A percentile compares a stretch with the other conserved stretches of the same genome.
Evolutionary conservation across 768 basidiomycete genomes (phyloP).

Genomic region (button mushroom (Agaricus bisporus)): DNA sequence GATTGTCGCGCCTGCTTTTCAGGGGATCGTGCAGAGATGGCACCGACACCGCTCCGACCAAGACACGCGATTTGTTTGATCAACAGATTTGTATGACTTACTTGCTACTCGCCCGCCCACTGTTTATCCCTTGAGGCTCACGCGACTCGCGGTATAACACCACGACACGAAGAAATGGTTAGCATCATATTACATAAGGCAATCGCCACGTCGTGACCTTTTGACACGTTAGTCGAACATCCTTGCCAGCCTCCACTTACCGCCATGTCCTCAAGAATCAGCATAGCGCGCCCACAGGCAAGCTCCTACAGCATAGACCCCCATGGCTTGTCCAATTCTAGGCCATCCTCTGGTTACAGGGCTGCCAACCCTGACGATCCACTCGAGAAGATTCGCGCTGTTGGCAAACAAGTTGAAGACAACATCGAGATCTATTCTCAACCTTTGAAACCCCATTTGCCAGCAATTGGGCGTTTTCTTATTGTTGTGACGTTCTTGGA

Average conservation of each 20-base stretch:
- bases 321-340: slow-evolving; percentile 73
- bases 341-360: slow-evolving; percentile 65
- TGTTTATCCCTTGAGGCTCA: too few species aligned
- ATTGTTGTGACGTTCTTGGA: slow-evolving; percentile 99
- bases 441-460: slow-evolving; percentile 90
- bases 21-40: too few species aligned
- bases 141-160: neutral
- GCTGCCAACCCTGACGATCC: slow-evolving; percentile 81
- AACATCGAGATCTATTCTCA: slow-evolving; percentile 88
- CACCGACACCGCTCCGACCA: too few species aligned
- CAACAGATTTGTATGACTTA: too few species aligned
- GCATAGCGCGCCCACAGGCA: slow-evolving; percentile 66
- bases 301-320: slow-evolving; percentile 64
- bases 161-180: neutral
- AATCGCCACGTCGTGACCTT: slow-evolving; percentile 42
- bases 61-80: too few species aligned
- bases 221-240: slow-evolving; percentile 33
- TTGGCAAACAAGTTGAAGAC: slow-evolving; percentile 82
- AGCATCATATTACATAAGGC: slow-evolving; percentile 25
- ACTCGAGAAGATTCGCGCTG: slow-evolving; percentile 65
- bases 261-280: slow-evolving; percentile 79
- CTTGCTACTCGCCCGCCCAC: neutral
- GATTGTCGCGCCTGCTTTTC: too few species aligned
- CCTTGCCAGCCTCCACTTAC: slow-evolving; percentile 19
- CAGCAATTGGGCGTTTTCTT: slow-evolving; percentile 90